Conservation (phyloP, 1,284 basidiomycete species). For the Boletus sp. region DNA sequence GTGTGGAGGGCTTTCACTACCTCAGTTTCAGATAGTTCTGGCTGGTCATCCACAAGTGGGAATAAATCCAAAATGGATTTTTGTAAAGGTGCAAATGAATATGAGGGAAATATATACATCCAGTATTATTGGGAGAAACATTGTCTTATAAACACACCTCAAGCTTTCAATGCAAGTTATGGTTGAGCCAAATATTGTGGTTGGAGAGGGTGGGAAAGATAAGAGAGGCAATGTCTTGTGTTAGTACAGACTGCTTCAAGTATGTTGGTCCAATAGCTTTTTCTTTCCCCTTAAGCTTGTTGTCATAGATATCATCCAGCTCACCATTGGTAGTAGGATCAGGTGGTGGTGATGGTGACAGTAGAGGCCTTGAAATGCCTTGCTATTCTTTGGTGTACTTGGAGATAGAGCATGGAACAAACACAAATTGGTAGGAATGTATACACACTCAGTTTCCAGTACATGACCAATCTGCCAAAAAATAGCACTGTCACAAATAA, state of each 20-base stretch:
- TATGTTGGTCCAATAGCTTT: constrained; percentile 17
- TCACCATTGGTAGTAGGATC: constrained; percentile 16
- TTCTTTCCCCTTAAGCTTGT: constrained; percentile 22
- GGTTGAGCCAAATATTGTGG: constrained; percentile 61
- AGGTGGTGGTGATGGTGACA: constrained; percentile 11
- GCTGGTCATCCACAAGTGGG: constrained; percentile 18
- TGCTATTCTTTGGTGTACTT: constrained; percentile 30
- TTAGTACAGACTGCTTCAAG: constrained; percentile 22
- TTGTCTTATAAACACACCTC: constrained; percentile 37
- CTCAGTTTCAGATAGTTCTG: constrained; percentile 47
- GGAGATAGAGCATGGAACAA: constrained; percentile 42
- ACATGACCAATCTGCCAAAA: no score
- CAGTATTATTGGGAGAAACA: constrained; percentile 38
- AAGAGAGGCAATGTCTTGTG: constrained; percentile 53
- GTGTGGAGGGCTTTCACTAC: constrained; percentile 60
- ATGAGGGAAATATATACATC: constrained; percentile 43
- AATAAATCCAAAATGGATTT: no score
- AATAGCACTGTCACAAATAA: no score
- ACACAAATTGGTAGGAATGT: no score
- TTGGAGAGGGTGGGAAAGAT: constrained; percentile 66
- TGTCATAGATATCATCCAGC: constrained; percentile 16
- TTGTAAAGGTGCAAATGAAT: not conserved
- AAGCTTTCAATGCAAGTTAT: constrained; percentile 53
- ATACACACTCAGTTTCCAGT: no score
- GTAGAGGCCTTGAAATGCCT: constrained; percentile 16